These are phyloP conservation scores for Angophora floribunda DNA, from an alignment of 345 rosid species.

Conservation along the genomic window DNA sequence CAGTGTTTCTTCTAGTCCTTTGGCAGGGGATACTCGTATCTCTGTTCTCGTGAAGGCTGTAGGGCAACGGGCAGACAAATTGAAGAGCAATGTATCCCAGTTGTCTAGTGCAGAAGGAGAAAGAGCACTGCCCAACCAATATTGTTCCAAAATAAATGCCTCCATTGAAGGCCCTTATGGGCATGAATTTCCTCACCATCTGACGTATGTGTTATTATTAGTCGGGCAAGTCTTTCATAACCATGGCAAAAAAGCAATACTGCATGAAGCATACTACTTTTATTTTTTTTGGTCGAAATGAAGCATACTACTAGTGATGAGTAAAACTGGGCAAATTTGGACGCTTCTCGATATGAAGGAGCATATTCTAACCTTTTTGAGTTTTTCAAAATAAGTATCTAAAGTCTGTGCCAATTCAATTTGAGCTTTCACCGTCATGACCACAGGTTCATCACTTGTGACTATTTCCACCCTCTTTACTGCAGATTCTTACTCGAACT, in stretches of 20 bases:
- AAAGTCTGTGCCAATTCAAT: not conserved
- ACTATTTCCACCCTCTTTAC: not conserved
- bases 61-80: slow-evolving; percentile 71
- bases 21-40: slow-evolving; percentile 56
- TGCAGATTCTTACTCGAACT: not conserved
- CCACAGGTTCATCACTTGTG: not conserved
- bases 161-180: slow-evolving; percentile 93
- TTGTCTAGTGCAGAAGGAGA: slow-evolving; percentile 18
- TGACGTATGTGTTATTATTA: slow-evolving; percentile 29
- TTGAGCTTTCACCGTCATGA: not conserved
- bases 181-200: slow-evolving; percentile 71
- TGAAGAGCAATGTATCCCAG: slow-evolving; percentile 32
- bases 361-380: not conserved
- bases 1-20: slow-evolving; percentile 89
- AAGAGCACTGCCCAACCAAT: not conserved
- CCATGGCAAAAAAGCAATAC: not conserved
- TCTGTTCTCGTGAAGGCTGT: slow-evolving; percentile 75
- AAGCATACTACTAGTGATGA: not conserved
- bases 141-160: slow-evolving; percentile 37
- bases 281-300: not conserved
- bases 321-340: not conserved
- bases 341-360: not conserved
- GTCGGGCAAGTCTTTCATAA: not conserved
- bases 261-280: not conserved
- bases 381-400: not conserved